Evolutionary conservation across 148 eudicot species (phyloP).

Genomic region (Camellia sinensis): DNA sequence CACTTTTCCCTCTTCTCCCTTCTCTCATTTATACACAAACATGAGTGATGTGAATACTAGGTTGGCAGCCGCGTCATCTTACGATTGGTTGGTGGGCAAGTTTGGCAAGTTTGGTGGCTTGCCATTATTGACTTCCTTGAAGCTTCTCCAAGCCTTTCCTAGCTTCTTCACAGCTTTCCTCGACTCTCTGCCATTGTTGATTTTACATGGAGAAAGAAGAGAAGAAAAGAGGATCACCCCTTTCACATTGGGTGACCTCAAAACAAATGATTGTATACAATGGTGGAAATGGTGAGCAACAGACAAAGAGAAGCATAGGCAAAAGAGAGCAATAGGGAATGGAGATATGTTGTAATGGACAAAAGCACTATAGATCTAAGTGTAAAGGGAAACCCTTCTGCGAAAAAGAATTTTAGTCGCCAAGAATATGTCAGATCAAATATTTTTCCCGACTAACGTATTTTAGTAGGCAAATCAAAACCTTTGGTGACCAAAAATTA

Average conservation of each 20-base stretch:
- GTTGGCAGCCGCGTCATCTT: background rate
- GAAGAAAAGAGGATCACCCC: background rate
- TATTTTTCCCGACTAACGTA: background rate
- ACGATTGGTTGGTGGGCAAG: too few species aligned
- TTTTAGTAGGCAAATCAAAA: too few species aligned
- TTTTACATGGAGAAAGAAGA: background rate
- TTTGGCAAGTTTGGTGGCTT: background rate
- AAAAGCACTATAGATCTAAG: background rate
- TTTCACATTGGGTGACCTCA: too few species aligned
- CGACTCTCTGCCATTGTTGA: background rate
- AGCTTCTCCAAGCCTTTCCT: too few species aligned
- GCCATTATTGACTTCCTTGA: background rate
- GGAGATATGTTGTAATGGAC: background rate
- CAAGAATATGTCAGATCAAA: background rate
- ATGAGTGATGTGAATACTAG: too few species aligned
- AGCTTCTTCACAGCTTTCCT: background rate
- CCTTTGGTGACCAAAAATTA: too few species aligned
- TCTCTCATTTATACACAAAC: background rate
- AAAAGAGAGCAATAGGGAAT: too few species aligned
- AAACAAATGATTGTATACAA: too few species aligned
- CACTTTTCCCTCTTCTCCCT: too few species aligned
- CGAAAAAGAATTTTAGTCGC: background rate
- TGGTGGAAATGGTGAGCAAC: background rate
- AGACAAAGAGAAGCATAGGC: background rate
- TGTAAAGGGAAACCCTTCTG: background rate